phyloP scores from a whole-genome alignment of 495 filamentous ascomycete species.

The Venustampulla echinocandica region DNA sequence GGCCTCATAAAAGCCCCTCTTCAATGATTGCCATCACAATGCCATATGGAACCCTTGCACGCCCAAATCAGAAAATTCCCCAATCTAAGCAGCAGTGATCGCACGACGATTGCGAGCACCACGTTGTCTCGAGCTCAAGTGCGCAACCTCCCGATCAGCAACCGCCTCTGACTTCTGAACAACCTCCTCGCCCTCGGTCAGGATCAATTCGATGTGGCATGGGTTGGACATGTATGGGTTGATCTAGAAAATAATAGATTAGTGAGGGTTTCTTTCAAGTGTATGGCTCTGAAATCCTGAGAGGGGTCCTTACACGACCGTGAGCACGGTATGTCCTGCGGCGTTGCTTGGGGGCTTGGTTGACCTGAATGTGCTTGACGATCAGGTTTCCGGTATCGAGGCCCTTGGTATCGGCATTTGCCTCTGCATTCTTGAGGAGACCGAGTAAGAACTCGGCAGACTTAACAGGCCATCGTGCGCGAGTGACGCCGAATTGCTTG shows the following conservation, averaged over 20 bases:
- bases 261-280: too few relatives aligned
- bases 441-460: slow-evolving; percentile 94
- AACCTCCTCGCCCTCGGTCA: slow-evolving; percentile 90
- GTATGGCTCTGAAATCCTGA: not conserved
- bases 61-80: slow-evolving; percentile 15
- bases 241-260: slow-evolving; percentile 70
- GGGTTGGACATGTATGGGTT: slow-evolving; percentile 99
- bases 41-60: slow-evolving; percentile 13
- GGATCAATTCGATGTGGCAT: slow-evolving; percentile 99
- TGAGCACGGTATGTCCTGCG: slow-evolving; percentile 98
- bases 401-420: slow-evolving; percentile 98
- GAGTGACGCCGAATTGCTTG: slow-evolving; percentile 95
- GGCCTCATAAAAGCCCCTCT: slow-evolving; percentile 4
- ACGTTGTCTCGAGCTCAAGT: slow-evolving; percentile 81
- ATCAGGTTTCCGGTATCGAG: slow-evolving; percentile 94
- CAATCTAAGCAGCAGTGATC: slow-evolving; percentile 62
- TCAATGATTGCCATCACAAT: slow-evolving; percentile 14
- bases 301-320: slow-evolving; percentile 89
- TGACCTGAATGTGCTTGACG: slow-evolving; percentile 99
- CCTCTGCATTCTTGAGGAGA: slow-evolving; percentile 97
- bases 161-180: slow-evolving; percentile 71
- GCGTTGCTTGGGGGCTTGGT: slow-evolving; percentile 98
- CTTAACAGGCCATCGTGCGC: slow-evolving; percentile 98
- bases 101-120: slow-evolving; percentile 67
- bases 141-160: slow-evolving; percentile 48